Conservation (phyloP, 257 asterid genomes). For the Solanum neorickii region DNA sequence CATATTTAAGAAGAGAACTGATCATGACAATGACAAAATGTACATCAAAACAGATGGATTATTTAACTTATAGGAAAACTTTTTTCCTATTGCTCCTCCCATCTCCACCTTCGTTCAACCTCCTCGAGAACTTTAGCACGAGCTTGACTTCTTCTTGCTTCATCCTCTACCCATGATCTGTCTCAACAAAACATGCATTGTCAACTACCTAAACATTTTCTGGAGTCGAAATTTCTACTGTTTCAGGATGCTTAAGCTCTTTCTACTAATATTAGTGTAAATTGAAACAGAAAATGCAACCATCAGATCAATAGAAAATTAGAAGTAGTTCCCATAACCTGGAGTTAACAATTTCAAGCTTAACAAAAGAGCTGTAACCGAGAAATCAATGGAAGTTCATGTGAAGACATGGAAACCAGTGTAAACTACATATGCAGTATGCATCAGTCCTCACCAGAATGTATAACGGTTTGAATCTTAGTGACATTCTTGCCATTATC, state of each 20-base stretch:
- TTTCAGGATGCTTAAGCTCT: neutral
- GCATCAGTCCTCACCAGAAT: neutral
- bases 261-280: neutral
- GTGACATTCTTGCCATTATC: neutral
- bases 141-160: conserved; percentile 69
- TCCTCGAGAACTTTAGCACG: conserved; percentile 72
- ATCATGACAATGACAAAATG: neutral
- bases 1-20: neutral
- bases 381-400: neutral
- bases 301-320: neutral
- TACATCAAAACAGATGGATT: neutral
- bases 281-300: neutral
- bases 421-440: neutral
- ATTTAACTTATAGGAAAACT: neutral
- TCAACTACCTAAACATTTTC: neutral
- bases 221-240: neutral
- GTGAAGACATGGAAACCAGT: neutral
- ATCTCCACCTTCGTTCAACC: conserved; percentile 82
- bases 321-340: neutral
- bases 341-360: neutral
- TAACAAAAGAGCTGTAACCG: neutral
- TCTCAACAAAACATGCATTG: neutral
- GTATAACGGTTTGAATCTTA: neutral
- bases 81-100: conserved; percentile 33
- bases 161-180: conserved; percentile 96